A percentile compares a stretch with the other conserved stretches of the same genome.
Evolutionary conservation across 1,139 yeast species (phyloP).

Genomic region (Pichia kudriavzevii): DNA sequence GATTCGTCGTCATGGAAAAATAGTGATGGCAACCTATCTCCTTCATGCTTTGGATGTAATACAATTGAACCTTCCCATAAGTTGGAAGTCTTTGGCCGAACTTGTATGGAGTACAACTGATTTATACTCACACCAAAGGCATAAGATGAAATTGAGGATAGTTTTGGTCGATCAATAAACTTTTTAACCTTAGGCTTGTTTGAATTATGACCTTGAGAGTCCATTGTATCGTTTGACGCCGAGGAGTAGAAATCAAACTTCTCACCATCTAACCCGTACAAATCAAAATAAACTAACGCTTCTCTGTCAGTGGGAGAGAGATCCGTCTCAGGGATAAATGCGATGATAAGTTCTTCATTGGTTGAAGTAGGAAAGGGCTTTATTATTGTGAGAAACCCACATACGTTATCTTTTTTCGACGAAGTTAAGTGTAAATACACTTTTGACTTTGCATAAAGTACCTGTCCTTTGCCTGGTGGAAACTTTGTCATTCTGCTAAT

Average conservation of each 20-base stretch:
- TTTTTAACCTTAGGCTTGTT: constrained; percentile 17
- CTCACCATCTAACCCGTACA: constrained; percentile 28
- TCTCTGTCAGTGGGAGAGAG: constrained; percentile 30
- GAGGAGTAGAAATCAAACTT: constrained; percentile 18
- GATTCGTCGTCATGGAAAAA: constrained; percentile 91
- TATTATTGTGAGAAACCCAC: constrained; percentile 66
- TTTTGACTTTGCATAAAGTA: constrained; percentile 55
- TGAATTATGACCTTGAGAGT: not conserved
- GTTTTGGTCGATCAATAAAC: constrained; percentile 45
- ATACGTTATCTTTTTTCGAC: constrained; percentile 63
- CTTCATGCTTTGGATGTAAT: constrained; percentile 52
- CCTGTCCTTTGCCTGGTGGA: constrained; percentile 29
- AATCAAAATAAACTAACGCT: constrained; percentile 23
- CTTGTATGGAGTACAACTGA: constrained; percentile 68
- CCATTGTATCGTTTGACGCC: constrained; percentile 3
- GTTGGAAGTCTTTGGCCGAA: constrained; percentile 63
- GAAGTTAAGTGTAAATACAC: constrained; percentile 79
- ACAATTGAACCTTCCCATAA: constrained; percentile 91
- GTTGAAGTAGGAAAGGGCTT: constrained; percentile 43
- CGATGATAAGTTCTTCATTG: constrained; percentile 52
- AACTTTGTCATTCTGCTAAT: constrained; percentile 3
- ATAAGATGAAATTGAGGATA: constrained; percentile 49
- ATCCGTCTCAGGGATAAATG: constrained; percentile 66
- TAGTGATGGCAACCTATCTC: constrained; percentile 64
- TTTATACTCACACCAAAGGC: constrained; percentile 57